Base-by-base conservation (phyloP, 345 rosid species). In the Syzygium aromaticum region DNA sequence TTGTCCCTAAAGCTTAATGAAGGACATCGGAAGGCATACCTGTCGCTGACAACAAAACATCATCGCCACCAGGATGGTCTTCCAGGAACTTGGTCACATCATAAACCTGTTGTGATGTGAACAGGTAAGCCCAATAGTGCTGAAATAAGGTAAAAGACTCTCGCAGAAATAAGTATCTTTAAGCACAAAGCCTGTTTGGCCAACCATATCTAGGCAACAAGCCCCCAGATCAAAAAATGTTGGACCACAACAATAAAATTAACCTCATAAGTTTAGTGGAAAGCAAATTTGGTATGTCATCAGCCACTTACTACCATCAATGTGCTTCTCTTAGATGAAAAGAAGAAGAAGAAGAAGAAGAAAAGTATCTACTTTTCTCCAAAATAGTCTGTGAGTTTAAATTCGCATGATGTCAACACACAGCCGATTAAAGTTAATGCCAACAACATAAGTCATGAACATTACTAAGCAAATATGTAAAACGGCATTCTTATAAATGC, bases 61-160 rank as follows among this genome's bases (percentile, higher is more conserved):
- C 93, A 85, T 92, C 93, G 1, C 96, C 95, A 52, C 96, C 95
- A 25, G 95, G 96, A 88, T 94, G 95, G 84, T 93, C 95, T 84
- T 93, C 93, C 92, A 94, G 86, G 84, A 94, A 94, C 46, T 90
- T 89, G n/a, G 96, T 92, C 89, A 93, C 93, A 84, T 94, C 89
- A 83, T 94, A 94, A 25, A 94, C 95, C 96, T 94, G 85, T 77
- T 51, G 80, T 38, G 80, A 38, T 33, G 14, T 19, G 46, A 73
- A 73, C 4, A 1, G 43, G 49, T 73, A 33, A 73, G 80, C 49
- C 25, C 49, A 17, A 33, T 19, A 38, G 80, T 77, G 40, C 30
- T 86, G 56, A 84, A 28, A 57, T 27, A 51, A 30, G 84, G 61
- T 54, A 52, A 52, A 23, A 9, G 27, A 38, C 25, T 17, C 40